Conservation (phyloP, 805 yeast genomes). For the Schwanniomyces occidentalis region DNA sequence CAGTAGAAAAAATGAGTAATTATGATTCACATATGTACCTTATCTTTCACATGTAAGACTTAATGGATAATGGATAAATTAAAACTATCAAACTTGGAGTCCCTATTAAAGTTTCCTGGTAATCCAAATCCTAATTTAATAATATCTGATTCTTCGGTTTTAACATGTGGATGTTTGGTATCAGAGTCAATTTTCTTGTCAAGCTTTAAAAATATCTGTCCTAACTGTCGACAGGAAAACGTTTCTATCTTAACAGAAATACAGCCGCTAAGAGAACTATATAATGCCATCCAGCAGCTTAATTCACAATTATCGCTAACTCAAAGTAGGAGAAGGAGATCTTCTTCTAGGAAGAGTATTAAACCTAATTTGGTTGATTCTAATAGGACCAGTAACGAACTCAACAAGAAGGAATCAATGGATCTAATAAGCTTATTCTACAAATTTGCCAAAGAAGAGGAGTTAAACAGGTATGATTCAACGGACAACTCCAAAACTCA, state of each 20-base stretch:
- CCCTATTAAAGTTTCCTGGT: conserved; percentile 26
- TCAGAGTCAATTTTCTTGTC: conserved; percentile 30
- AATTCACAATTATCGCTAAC: conserved; percentile 8
- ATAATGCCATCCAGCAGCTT: conserved; percentile 22
- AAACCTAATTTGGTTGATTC: conserved; percentile 7
- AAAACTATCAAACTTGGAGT: conserved; percentile 22
- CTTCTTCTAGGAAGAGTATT: conserved; percentile 22
- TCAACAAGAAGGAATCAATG: conserved; percentile 18
- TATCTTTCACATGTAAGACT: too few species aligned
- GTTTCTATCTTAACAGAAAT: conserved; percentile 28
- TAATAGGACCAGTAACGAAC: conserved; percentile 3
- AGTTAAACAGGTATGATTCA: neutral
- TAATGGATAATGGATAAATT: conserved; percentile 19
- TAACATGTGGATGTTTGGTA: conserved; percentile 43
- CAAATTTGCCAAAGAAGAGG: conserved; percentile 42
- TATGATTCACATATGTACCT: too few species aligned
- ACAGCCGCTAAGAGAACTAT: conserved; percentile 34
- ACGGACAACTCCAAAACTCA: conserved; percentile 7
- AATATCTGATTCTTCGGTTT: conserved; percentile 33
- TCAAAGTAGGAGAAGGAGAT: conserved; percentile 16
- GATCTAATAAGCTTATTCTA: conserved; percentile 38
- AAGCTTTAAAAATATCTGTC: conserved; percentile 17
- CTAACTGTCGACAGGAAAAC: conserved; percentile 19
- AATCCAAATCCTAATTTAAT: conserved; percentile 8
- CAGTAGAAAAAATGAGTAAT: too few species aligned